Evolutionary conservation across 768 basidiomycete genomes (phyloP), one percentile per base, ranked within the genome.

Genomic region (Kwoniella europaea): DNA sequence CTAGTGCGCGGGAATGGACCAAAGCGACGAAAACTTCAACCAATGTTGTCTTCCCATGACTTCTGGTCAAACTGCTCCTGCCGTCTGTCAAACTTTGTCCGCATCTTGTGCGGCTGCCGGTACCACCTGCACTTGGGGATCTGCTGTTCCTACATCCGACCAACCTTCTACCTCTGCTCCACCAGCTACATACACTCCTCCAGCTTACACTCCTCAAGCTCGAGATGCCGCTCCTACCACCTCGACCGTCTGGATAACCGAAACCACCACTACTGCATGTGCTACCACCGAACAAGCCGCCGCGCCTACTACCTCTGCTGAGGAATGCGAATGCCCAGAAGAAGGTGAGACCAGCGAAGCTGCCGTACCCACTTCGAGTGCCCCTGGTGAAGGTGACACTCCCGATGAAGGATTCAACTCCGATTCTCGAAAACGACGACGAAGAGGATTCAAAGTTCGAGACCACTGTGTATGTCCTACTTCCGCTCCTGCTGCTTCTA

Each of bases 21-120:
- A 67, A n/a, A 27, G 22, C 24, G 71, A 71, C 24, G 54, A 54
- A 7, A 71, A 71, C 56, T 71, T 66, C 55, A 50, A 54, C 18
- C 29, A 54, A 27, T 71, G 71, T 63, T 71, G 71, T 58, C 59
- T 63, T 20, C 71, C 71, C 12, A 43, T 63, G 58, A 66, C 71
- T 5, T 67, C 71, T 41, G 71, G 71, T 22, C 57, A 59, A 50
- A 62, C 60, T 35, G 63, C 71, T 41, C 71, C 71, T n/a, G 66
- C 71, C 10, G 55, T 71, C 55, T 71, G 71, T 53, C 35, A 59
- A 10, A 58, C 60, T 46, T 52, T 70, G 53, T 54, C 41, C 27
- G 46, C 52, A 44, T 50, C 54, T 22, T 62, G 67, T 43, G 60
- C 54, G 16, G 56, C 67, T 53, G 60, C 43, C 1, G 60, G 60